Base-by-base conservation (phyloP, 2,329 filamentous ascomycete species). In the Alternaria sp. region DNA sequence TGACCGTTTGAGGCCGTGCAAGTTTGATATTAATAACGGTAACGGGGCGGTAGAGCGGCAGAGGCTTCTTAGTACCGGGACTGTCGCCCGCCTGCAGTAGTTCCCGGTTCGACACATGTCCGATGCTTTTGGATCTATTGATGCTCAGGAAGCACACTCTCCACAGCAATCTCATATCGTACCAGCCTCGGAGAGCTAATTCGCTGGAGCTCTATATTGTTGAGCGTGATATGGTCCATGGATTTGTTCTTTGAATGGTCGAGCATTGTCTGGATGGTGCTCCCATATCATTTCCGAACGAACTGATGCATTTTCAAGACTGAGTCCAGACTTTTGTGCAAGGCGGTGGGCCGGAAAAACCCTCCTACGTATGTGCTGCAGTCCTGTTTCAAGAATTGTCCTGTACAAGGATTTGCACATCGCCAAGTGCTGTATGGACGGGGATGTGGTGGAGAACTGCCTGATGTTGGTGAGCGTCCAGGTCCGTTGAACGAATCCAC, bases 11-110 rank as follows among this genome's bases (percentile, higher is more conserved):
- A 49, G 11, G 46, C 30, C 46, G 30, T 36, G 32, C 46, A 18
- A 36, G 46, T 49, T 49, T 49, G 16, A 20, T 32, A 49, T 49
- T 49, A 25, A 49, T 18, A 49, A 49, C 46, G 46, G 46, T 25
- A 49, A 36, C 14, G 18, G 46, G 18, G 12, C 20, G 18, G 30
- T 30, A 30, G 32, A n/a, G 46, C 46, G 46, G 46, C 46, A 50
- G 28, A 50, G 20, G 46, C 30, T 27, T 36, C 9, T 12, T 50
- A 50, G 46, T 12, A 9, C 32, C 46, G 46, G 46, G 20, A 50
- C 14, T 36, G 14, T 50, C 14, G 25, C 14, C 46, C 46, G 32
- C 32, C 30, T 36, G 20, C 46, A 38, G 32, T 50, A 50, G 46
- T 36, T 38, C 46, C 20, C 46, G 46, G 46, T 36, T 38, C 46